Evolutionary conservation across 2,329 filamentous ascomycete genomes (phyloP).

Genomic region (Sporothrix pseudoabietina): DNA sequence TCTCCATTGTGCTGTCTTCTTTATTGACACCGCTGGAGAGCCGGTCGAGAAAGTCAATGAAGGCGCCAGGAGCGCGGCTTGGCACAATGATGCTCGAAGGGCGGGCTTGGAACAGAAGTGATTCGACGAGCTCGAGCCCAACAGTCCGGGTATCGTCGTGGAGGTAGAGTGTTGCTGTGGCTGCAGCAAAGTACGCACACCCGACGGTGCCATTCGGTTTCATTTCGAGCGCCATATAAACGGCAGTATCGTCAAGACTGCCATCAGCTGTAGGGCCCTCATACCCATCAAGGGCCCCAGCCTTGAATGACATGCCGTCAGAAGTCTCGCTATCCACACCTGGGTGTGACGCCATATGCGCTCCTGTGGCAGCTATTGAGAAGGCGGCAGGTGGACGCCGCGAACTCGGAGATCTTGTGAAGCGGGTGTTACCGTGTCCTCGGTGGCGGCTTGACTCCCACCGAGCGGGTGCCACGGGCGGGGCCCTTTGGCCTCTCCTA

Average conservation of each 20-base stretch:
- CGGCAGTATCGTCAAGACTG: slow-evolving; percentile 27
- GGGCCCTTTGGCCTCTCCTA: not conserved
- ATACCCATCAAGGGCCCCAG: not conserved
- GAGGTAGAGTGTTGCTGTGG: slow-evolving; percentile 70
- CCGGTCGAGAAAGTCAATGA: slow-evolving; percentile 43
- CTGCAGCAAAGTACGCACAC: slow-evolving; percentile 78
- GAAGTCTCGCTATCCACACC: not conserved
- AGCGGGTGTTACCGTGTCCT: not conserved
- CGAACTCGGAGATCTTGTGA: not conserved
- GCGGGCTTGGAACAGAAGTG: slow-evolving; percentile 56
- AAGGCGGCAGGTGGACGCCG: not conserved
- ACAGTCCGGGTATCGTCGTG: slow-evolving; percentile 75
- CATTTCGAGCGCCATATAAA: slow-evolving; percentile 80
- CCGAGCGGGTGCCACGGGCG: not conserved
- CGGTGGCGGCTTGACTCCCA: not conserved
- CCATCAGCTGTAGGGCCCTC: not conserved
- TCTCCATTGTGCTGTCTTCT: not conserved
- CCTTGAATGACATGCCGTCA: not conserved
- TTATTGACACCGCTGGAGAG: not conserved
- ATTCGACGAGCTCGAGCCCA: slow-evolving; percentile 69
- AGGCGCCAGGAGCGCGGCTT: slow-evolving; percentile 48
- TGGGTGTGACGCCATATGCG: not conserved
- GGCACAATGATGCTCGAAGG: slow-evolving; percentile 60
- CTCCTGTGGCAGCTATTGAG: no score
- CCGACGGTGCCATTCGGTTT: slow-evolving; percentile 71